Evolutionary conservation across 768 basidiomycete genomes (phyloP), one percentile per base, ranked within the genome.

Genomic region (Naganishia randhawae): DNA sequence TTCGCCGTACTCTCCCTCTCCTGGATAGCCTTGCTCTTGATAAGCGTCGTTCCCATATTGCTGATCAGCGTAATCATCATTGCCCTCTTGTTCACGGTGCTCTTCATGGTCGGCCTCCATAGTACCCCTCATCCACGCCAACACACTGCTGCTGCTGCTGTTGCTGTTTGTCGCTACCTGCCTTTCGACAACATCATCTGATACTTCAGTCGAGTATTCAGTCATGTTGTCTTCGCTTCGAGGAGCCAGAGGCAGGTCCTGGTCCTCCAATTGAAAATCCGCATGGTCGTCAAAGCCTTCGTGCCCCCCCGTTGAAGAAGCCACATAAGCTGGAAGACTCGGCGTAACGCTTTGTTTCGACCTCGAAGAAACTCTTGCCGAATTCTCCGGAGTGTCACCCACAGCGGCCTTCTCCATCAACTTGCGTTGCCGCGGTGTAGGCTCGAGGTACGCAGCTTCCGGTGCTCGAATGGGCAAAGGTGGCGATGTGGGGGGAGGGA

Each of bases 191-290:
- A 27, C 57, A 41, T 61, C 57, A 41, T 61, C 57, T 41, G 57
- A 61, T 25, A 39, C 57, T 39, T 61, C 57, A 37, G 19, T 61
- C 22, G 57, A 29, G 57, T 39, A 61, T 61, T 61, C 57, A 61
- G 57, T 61, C 57, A 25, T 61, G 57, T 61, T 35, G 57, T 61
- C 57, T 35, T 61, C 57, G 57, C 57, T 61, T 61, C 57, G 57
- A 61, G 57, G 57, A 61, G 57, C 57, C 57, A 61, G 57, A 39
- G 57, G 57, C 57, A 61, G 57, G 57, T 42, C 33, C 57, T 61
- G 57, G 57, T 61, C 57, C 57, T 61, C 57, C 57, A 61, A 61
- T 13, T 61, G 57, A 61, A 61, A 61, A 61, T 61, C 57, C 57
- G 39, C 57, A 41, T 61, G 57, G 37, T 53, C 27, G 27, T 55